A percentile compares a stretch with the other conserved stretches of the same genome.
Evolutionary conservation across 768 basidiomycete genomes (phyloP).

Genomic region (Calocybe indica): DNA sequence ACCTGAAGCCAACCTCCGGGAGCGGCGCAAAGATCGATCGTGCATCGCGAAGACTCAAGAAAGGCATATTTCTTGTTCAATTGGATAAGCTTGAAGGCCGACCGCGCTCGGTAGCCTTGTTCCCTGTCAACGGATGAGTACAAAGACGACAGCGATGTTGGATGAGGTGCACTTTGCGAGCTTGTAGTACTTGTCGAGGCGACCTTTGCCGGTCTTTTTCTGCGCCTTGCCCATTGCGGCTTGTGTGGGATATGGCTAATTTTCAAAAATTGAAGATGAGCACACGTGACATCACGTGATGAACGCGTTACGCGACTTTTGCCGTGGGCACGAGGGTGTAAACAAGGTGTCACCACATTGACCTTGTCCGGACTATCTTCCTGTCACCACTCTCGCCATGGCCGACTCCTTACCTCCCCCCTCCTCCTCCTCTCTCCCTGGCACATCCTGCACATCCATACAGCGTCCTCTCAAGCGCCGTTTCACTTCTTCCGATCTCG

Average conservation of each 20-base stretch:
- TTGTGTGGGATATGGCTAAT: background rate
- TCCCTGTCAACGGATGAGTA: slow-evolving; percentile 50
- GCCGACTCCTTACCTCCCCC: background rate
- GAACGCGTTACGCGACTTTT: slow-evolving; percentile 32
- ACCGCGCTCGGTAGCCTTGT: slow-evolving; percentile 99
- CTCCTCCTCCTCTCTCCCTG: slow-evolving; percentile 1
- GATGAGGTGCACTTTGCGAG: slow-evolving; percentile 68
- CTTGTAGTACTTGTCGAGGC: slow-evolving; percentile 96
- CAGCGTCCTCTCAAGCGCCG: slow-evolving; percentile 42
- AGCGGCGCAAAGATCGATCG: slow-evolving; percentile 96
- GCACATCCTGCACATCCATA: slow-evolving; percentile 17
- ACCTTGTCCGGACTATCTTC: background rate
- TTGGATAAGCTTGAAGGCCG: slow-evolving; percentile 98
- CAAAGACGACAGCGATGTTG: slow-evolving; percentile 5
- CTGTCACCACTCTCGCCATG: background rate
- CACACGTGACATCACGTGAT: slow-evolving; percentile 5
- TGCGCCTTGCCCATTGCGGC: slow-evolving; percentile 67
- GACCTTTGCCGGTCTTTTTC: slow-evolving; percentile 95
- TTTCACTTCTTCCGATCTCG: slow-evolving; percentile 39
- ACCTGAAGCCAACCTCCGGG: slow-evolving; percentile 99
- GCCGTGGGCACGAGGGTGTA: slow-evolving; percentile 20
- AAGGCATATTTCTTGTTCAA: slow-evolving; percentile 97
- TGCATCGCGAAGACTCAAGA: slow-evolving; percentile 83
- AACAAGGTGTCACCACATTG: background rate
- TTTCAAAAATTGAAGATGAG: background rate